Evolutionary conservation across 208 protist species (phyloP).

Genomic region (Leishmania mexicana): DNA sequence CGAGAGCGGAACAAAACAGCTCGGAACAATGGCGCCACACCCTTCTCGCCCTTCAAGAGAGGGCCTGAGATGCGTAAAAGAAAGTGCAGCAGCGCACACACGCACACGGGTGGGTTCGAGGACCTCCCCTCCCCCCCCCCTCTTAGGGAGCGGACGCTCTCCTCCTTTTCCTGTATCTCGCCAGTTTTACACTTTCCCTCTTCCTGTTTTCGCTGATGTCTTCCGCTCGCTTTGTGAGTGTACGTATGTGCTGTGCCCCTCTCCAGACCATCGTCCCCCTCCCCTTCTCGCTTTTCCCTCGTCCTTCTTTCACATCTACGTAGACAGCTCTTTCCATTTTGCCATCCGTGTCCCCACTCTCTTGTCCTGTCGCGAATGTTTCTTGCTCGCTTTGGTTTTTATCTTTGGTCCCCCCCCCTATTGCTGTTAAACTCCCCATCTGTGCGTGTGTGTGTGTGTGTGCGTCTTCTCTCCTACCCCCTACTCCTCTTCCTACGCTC

Average conservation of each 20-base stretch:
- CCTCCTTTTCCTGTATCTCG: neutral
- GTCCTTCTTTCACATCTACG: neutral
- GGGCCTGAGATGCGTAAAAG: neutral
- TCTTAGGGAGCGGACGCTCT: neutral
- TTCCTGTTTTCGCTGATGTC: neutral
- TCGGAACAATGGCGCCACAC: neutral
- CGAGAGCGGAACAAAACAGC: neutral
- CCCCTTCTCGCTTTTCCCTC: neutral
- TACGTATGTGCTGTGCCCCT: neutral
- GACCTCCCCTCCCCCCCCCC: neutral
- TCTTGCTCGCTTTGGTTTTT: neutral
- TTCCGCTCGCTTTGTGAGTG: neutral
- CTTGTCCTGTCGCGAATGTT: neutral
- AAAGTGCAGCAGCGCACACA: neutral
- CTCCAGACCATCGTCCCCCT: neutral
- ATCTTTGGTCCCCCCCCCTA: neutral
- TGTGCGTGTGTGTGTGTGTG: neutral
- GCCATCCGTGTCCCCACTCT: neutral
- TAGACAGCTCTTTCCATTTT: neutral
- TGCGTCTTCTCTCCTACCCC: neutral
- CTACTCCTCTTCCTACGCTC: neutral
- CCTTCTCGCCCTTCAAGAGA: neutral
- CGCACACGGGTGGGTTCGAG: neutral
- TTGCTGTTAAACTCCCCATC: neutral
- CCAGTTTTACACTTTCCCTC: neutral